phyloP scores from a whole-genome alignment of 345 rosid species.

The Aquilaria malaccensis region DNA sequence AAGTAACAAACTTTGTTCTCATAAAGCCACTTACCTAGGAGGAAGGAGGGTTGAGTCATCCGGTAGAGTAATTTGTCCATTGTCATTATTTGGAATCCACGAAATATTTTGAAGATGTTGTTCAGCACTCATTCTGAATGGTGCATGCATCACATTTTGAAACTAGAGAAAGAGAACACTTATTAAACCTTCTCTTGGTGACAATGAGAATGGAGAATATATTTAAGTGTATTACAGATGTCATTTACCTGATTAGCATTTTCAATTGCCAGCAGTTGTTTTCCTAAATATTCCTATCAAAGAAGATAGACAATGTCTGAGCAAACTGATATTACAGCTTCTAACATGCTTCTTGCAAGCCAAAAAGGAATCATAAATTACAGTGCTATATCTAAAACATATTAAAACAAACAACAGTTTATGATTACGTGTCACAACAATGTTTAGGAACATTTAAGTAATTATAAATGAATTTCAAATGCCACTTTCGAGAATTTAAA shows the following conservation, averaged over 20 bases:
- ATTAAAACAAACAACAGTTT: no score
- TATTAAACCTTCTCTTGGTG: constrained; percentile 7
- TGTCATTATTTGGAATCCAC: constrained; percentile 49
- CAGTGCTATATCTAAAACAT: no score
- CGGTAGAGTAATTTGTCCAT: constrained; percentile 28
- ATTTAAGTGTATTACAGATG: constrained; percentile 7
- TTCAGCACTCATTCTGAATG: constrained; percentile 45
- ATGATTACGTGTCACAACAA: no score
- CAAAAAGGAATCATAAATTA: no score
- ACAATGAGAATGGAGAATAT: background rate
- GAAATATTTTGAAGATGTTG: constrained; percentile 56
- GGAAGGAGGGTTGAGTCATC: constrained; percentile 50
- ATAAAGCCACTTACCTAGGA: constrained; percentile 30
- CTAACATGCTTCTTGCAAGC: no score
- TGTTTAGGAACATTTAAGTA: no score
- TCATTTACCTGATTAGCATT: constrained; percentile 41
- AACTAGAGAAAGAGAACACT: constrained; percentile 29
- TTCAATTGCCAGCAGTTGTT: constrained; percentile 47
- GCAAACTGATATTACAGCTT: no score
- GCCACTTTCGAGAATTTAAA: no score
- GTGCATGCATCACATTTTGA: constrained; percentile 47
- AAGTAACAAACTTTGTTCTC: no score
- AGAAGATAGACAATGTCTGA: background rate
- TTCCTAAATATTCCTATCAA: constrained; percentile 37
- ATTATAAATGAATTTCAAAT: no score